Conservation (phyloP, 2,329 filamentous ascomycete species). For the Aspergillus eucalypticola region DNA sequence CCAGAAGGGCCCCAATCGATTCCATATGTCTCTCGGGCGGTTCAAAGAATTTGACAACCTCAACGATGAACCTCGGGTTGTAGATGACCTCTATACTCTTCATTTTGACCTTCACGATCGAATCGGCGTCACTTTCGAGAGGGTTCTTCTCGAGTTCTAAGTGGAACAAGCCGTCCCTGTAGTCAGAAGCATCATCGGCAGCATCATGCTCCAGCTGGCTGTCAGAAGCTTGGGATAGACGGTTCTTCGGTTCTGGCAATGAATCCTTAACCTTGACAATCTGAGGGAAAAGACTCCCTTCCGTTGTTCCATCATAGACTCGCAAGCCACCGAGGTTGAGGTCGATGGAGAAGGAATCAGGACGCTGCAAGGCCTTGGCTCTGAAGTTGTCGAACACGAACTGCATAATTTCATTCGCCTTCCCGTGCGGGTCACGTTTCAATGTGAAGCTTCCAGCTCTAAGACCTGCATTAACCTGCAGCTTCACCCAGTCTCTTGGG, state of each 20-base stretch:
- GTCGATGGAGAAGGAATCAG: conserved; percentile 86
- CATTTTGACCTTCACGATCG: conserved; percentile 84
- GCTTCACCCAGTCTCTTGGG: conserved; percentile 86
- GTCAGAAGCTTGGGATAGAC: conserved; percentile 25
- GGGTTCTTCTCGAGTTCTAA: conserved; percentile 94
- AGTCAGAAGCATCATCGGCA: conserved; percentile 45
- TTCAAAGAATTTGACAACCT: conserved; percentile 91
- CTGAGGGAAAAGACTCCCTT: conserved; percentile 86
- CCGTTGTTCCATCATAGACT: conserved; percentile 93
- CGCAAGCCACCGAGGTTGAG: conserved; percentile 88
- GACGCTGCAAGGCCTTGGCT: conserved; percentile 83
- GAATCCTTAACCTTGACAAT: conserved; percentile 95
- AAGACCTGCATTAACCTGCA: conserved; percentile 90
- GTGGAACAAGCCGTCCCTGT: conserved; percentile 82
- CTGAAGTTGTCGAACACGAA: conserved; percentile 94
- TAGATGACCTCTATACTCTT: conserved; percentile 97
- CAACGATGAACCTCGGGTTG: conserved; percentile 90
- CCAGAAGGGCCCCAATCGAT: conserved; percentile 92
- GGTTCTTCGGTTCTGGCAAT: conserved; percentile 56
- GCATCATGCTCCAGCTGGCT: conserved; percentile 42
- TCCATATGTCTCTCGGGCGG: conserved; percentile 98
- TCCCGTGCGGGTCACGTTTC: conserved; percentile 78
- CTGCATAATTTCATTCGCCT: conserved; percentile 77
- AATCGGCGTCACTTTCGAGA: conserved; percentile 86
- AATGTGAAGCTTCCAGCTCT: conserved; percentile 95